Evolutionary conservation across 208 protist species (phyloP), one percentile per base, ranked within the genome.

Genomic region (Wallacemonas sp.): DNA sequence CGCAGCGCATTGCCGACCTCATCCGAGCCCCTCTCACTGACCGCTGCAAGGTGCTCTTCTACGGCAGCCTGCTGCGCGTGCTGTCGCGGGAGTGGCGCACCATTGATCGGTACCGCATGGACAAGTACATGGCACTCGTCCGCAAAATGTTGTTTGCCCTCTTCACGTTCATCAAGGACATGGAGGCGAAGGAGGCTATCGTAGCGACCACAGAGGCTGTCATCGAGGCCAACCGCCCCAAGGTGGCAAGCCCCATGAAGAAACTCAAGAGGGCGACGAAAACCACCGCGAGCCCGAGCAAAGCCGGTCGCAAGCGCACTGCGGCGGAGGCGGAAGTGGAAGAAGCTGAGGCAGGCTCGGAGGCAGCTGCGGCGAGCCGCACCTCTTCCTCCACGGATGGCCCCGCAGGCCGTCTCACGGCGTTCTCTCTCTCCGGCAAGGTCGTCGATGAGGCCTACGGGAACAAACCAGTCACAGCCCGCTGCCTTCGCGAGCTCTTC

Each of bases 71-170:
- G 17, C 84, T 95, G 54, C 81, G 83, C 12, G 84, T 95, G 26
- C 75, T 97, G 41, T 66, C 79, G 42, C 79, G 88, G 14, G 93
- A 97, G 77, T 97, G 93, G 93, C 77, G 79, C 19, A 87, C 77
- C 27, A 92, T 97, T 61, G 93, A 97, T 68, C 81, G 82, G 22
- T 94, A 93, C 62, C 86, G 93, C 63, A 75, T 94, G 58, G 90
- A 97, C 75, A 97, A 97, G 77, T 97, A 89, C 68, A 71, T 94
- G 45, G 84, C 85, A 22, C 82, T 96, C 17, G 89, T 95, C 64
- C 85, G 90, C 9, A 84, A 80, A 38, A 80, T 95, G 68, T 54
- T 91, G 22, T 86, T 80, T 31, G 68, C 76, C 14, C 75, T 76
- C 42, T 45, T 83, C 26, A 76, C 62, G 42, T 61, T 90, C 5